phyloP scores from a whole-genome alignment of 2,329 filamentous ascomycete species.

The Penicillium sp. region DNA sequence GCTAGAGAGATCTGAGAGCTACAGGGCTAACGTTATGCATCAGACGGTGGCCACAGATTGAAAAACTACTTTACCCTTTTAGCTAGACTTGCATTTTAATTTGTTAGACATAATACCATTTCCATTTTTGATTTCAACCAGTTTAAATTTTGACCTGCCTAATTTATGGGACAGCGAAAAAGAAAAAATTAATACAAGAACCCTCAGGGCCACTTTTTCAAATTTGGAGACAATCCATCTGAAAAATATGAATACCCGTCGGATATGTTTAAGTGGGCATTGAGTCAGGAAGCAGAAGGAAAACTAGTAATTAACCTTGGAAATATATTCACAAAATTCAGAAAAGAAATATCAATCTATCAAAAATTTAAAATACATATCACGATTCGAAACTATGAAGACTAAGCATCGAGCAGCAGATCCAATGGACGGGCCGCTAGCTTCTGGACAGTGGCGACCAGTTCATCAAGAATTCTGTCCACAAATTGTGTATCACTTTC shows the following conservation, averaged over 20 bases:
- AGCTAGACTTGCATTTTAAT: neutral
- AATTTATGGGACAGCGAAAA: no score
- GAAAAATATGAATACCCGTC: no score
- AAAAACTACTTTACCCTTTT: neutral
- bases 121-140: neutral
- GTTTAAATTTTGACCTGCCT: no score
- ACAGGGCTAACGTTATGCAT: conserved; percentile 45
- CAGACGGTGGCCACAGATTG: conserved; percentile 35
- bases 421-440: conserved; percentile 30
- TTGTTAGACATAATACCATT: neutral
- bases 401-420: conserved; percentile 10
- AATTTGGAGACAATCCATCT: no score
- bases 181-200: no score
- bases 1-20: conserved; percentile 49
- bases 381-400: conserved; percentile 8
- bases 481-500: conserved; percentile 56
- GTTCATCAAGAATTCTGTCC: conserved; percentile 55
- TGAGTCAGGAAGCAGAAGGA: no score
- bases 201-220: no score
- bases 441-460: conserved; percentile 48
- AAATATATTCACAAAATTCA: neutral
- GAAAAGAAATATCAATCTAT: neutral
- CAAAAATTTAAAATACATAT: neutral
- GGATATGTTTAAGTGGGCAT: no score
- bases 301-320: no score